phyloP scores from a whole-genome alignment of 2,329 filamentous ascomycete species.

The Arthrobotrys sphaeroides region DNA sequence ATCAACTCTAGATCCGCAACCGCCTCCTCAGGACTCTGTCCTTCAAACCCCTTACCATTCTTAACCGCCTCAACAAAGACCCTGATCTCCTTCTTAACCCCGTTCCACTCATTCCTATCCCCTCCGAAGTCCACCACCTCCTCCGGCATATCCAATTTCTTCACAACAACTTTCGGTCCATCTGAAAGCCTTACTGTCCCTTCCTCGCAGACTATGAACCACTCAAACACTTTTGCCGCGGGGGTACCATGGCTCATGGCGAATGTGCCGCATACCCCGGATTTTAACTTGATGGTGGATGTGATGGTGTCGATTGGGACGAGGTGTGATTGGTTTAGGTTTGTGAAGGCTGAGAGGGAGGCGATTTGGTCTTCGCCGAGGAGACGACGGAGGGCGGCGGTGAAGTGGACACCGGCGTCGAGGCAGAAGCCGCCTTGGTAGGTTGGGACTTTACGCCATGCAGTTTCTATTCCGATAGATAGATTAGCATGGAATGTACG shows the following conservation, averaged over 20 bases:
- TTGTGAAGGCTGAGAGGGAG: constrained; percentile 68
- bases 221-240: constrained; percentile 66
- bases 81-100: constrained; percentile 70
- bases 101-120: constrained; percentile 61
- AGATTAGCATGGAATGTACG: no score
- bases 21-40: constrained; percentile 69
- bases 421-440: constrained; percentile 81
- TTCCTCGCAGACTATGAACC: constrained; percentile 68
- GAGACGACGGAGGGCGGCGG: constrained; percentile 71
- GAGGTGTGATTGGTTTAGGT: constrained; percentile 68
- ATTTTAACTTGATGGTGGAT: constrained; percentile 67
- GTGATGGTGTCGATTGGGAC: constrained; percentile 74
- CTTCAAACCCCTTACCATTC: constrained; percentile 64
- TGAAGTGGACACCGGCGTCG: constrained; percentile 78
- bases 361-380: constrained; percentile 65
- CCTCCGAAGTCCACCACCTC: constrained; percentile 63
- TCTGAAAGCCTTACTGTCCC: constrained; percentile 67
- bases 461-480: constrained; percentile 61
- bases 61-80: constrained; percentile 69
- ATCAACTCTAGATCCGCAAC: constrained; percentile 70
- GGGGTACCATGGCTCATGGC: constrained; percentile 69
- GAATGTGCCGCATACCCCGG: constrained; percentile 69
- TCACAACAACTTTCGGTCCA: constrained; percentile 63
- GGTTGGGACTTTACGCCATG: constrained; percentile 74
- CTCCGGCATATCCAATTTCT: constrained; percentile 58